Evolutionary conservation across 1,139 yeast genomes (phyloP), one percentile per base, ranked within the genome.

Genomic region (Blastobotrys serpentis): DNA sequence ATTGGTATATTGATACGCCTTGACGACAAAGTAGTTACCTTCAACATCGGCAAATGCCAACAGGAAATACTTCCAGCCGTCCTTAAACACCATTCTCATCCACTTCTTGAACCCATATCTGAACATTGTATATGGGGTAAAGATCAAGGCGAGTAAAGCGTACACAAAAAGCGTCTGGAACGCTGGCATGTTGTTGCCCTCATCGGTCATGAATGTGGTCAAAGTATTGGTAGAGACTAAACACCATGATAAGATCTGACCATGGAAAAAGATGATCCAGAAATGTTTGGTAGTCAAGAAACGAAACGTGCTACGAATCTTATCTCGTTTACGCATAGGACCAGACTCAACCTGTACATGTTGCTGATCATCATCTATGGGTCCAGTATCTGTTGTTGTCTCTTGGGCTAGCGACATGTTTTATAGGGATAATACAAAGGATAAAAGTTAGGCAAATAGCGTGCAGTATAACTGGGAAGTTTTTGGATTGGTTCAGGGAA

Each of bases 11-110:
- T 62, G 62, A 54, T 72, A 72, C 5, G 77, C 76, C 52, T 67
- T 67, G 45, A 70, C 74, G 7, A 71, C 71, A 49, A 72, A 71
- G 58, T 72, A 71, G 60, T 71, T 71, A 18, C 76, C 76, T 54
- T 73, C 67, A 19, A 72, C 76, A 50, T 72, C 76, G 17, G 72
- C 71, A 58, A 72, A 72, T 5, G 75, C 72, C 38, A 71, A 55
- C 33, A 71, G 47, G 50, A 72, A 67, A 52, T 63, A 72, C 58
- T 72, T 70, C 77, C 77, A 72, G 43, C 74, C 68, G 47, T 70
- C 73, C 18, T 53, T 51, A 32, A 50, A 36, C 34, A 67, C 39
- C 47, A 71, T 46, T 18, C 49, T 46, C 50, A 55, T 52, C 65
- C 65, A 72, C 43, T 62, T 62, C 49, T 61, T 61, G 56, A 66